Base-by-base conservation (phyloP, 306 rosid genomes). In the Castanea sativa region DNA sequence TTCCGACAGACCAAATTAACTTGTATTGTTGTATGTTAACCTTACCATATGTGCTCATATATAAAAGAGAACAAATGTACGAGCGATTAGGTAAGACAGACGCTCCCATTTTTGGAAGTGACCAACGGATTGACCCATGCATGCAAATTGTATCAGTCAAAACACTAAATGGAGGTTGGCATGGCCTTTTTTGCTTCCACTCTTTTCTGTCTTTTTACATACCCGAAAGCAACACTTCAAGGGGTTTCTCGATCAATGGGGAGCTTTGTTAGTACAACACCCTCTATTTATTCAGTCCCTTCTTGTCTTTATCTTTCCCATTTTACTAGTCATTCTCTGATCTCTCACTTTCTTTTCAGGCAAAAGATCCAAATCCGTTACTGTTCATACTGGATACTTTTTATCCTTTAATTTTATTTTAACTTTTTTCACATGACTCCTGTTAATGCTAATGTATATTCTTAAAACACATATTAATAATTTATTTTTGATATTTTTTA, bases 181-280 rank as follows among this genome's bases (percentile, higher is more conserved):
- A 78, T 63, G 78, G 86, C 74, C 89, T 87, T 88, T 85, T 85
- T 78, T 84, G 89, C 77, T 77, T 76, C 83, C 65, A 79, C 79
- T 76, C 27, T 79, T 81, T 30, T 10, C 75, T 86, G 85, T 86
- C 92, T 88, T 91, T 91, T 81, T 56, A 53, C 90, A 71, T 73
- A 70, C 57, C 79, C 51, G 98, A 93, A 88, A 91, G 97, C 86
- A 88, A 93, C 98, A 27, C 73, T 74, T 93, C 94, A 78, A 79
- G 76, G 79, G 79, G 77, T 82, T 81, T 84, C 93, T 91, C 93
- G 96, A 91, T 80, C 87, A 81, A 71, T 79, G 94, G 86, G 88
- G 85, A 80, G 86, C 55, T 80, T 83, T 86, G 85, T 75, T 79
- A 71, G 79, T 86, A 81, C 88, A 71, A 58, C 71, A 59, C 45